Evolutionary conservation across 768 basidiomycete genomes (phyloP), one percentile per base, ranked within the genome.

Genomic region (Rhodotorula kratochvilovae): DNA sequence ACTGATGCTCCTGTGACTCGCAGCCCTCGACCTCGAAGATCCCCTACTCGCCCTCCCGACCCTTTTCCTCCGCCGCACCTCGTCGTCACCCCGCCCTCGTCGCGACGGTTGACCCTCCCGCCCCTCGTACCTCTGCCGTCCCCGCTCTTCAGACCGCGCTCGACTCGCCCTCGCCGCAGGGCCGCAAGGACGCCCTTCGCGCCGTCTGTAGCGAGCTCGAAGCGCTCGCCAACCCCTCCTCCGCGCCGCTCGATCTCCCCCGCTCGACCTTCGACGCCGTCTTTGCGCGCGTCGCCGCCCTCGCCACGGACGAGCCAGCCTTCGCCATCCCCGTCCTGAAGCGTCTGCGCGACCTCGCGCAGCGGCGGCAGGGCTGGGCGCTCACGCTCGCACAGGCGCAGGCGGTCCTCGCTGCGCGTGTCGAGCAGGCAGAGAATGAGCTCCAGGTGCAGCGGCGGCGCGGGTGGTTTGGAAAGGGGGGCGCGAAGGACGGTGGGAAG

Each of bases 11-110:
- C 0, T 6, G 13, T 2, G 1, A n/a, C 46, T 39, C 17, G 7
- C 55, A 71, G 66, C 70, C 70, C 12, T 71, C 70, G n/a, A 71
- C 70, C 8, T 71, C 70, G 12, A 42, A 57, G 29, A 27, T 71
- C 11, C 70, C 70, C 13, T 71, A 71, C 57, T 63, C 65, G 29
- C 64, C 70, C 15, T 12, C 51, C 45, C 12, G 16, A 29, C n/a
- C 33, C 51, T n/a, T 57, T 55, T 46, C 33, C 43, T n/a, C 63
- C 42, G 10, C 42, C 27, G 43, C 45, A 1, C 29, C 33, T 5
- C 33, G 19, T 35, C 54, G 13, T 21, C 27, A 21, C 48, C 7
- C 59, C 23, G 11, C 23, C 48, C 58, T 45, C 31, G 58, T 23
- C 66, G 3, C 17, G 33, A 1, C 54, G 19, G 6, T 12, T 15